Conservation (phyloP, 371 early-diverging fungal genomes). For the Mortierella sp. region DNA sequence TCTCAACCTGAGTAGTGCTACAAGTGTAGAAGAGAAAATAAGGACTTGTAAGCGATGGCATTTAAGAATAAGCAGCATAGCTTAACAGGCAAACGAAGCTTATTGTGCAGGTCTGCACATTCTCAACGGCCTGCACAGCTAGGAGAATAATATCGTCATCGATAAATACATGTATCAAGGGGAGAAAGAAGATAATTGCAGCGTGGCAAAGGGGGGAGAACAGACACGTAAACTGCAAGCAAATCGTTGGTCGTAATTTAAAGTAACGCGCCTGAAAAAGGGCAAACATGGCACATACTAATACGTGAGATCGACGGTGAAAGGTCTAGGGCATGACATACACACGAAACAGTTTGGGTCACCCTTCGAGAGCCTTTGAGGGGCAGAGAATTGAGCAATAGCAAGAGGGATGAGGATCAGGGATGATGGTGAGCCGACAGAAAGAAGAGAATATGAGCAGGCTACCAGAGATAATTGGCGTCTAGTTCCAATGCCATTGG, state of each 20-base stretch:
- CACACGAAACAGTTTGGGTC: conserved; percentile 9
- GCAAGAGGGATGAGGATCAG: not conserved
- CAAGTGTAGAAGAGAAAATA: not conserved
- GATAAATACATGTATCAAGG: conserved; percentile 1
- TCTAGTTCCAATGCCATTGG: conserved; percentile 1
- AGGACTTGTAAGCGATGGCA: not conserved
- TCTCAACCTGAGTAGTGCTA: not conserved
- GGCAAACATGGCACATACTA: not conserved
- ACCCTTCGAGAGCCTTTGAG: conserved; percentile 11
- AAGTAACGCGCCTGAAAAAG: conserved; percentile 1
- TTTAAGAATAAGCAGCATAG: not conserved
- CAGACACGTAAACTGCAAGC: not conserved
- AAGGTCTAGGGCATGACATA: conserved; percentile 1
- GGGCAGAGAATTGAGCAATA: not conserved
- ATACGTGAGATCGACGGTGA: conserved; percentile 1
- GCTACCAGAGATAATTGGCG: not conserved
- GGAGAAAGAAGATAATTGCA: conserved; percentile 4
- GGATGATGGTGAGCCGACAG: not conserved
- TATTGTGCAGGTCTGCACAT: not conserved
- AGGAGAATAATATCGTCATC: conserved; percentile 2
- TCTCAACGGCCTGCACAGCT: conserved; percentile 5
- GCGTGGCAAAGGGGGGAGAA: not conserved
- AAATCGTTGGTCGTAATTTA: conserved; percentile 7
- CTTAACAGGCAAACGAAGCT: not conserved
- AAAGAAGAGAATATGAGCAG: conserved; percentile 3